Evolutionary conservation across 2,329 filamentous ascomycete genomes (phyloP), one percentile per base, ranked within the genome.

Genomic region (Fusarium sp.): DNA sequence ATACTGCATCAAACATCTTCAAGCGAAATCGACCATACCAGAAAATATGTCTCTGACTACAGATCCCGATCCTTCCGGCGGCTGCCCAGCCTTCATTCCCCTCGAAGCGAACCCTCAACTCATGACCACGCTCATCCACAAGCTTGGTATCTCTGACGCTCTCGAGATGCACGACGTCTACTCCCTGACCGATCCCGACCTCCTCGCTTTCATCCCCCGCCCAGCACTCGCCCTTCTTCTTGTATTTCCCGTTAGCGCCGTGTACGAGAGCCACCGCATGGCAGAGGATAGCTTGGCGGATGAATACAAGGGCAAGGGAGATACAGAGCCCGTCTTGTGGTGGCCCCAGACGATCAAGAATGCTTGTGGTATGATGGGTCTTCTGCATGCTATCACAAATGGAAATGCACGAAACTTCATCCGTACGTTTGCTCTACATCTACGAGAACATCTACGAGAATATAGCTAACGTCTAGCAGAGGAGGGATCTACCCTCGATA

Each of bases 311-410:
- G 92, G 91, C 45, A 85, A 84, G 20, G 94, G 94, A 2, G 81
- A 86, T 1, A 77, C 76, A 0, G 93, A 98, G 77, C 91, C 93
- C 8, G 93, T 98, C 0, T 77, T 97, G 10, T 99, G 95, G 96
- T 98, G 94, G 86, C 92, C 89, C 74, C 95, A 98, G 83, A 98
- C 94, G 0, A 98, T 98, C 75, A 88, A 92, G 65, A 97, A 98
- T 78, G 94, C 95, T 1, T 98, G 95, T 79, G 95, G 95, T 0
- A 83, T 97, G 46, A 97, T 98, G 84, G 96, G 92, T 0, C 81
- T 98, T 29, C 79, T 98, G 47, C 96, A 98, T 78, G 92, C 91
- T 20, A 88, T 93, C 0, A 86, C 86, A 47, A 99, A 98, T 79
- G 94, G 94, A 0, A 85, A 86, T 2, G 91, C 92, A 1, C 83